Evolutionary conservation across 257 asterid genomes (phyloP).

Genomic region (Rhazya stricta): DNA sequence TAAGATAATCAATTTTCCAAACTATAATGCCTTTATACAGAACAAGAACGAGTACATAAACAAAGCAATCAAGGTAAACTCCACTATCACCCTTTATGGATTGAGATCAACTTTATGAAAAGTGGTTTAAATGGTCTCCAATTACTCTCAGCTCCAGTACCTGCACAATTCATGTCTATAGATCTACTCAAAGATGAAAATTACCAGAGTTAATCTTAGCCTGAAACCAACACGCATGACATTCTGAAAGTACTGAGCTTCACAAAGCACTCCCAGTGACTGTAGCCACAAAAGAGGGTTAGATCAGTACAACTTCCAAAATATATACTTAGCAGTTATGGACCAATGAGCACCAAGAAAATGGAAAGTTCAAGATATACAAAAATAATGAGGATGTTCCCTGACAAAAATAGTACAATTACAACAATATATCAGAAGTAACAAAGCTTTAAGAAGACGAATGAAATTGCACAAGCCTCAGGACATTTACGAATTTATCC

Average conservation of each 20-base stretch:
- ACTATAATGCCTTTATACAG: too few species aligned
- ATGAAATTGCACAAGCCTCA: background rate
- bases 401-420: background rate
- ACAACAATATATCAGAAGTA: background rate
- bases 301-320: slow-evolving; percentile 2
- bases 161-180: background rate
- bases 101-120: too few species aligned
- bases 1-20: too few species aligned
- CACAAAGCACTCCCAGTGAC: slow-evolving; percentile 77
- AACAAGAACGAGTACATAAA: too few species aligned
- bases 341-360: background rate
- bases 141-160: too few species aligned
- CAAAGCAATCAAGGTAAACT: too few species aligned
- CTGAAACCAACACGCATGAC: slow-evolving; percentile 98
- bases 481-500: background rate
- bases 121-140: too few species aligned
- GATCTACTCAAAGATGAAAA: background rate
- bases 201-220: slow-evolving; percentile 84
- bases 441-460: background rate
- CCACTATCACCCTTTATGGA: too few species aligned
- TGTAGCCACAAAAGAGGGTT: slow-evolving; percentile 9
- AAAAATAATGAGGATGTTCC: background rate
- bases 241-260: slow-evolving; percentile 93
- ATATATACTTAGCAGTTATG: background rate
- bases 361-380: background rate